Evolutionary conservation across 1,139 yeast genomes (phyloP), one percentile per base, ranked within the genome.

Genomic region (Suhomyces coccinellae): DNA sequence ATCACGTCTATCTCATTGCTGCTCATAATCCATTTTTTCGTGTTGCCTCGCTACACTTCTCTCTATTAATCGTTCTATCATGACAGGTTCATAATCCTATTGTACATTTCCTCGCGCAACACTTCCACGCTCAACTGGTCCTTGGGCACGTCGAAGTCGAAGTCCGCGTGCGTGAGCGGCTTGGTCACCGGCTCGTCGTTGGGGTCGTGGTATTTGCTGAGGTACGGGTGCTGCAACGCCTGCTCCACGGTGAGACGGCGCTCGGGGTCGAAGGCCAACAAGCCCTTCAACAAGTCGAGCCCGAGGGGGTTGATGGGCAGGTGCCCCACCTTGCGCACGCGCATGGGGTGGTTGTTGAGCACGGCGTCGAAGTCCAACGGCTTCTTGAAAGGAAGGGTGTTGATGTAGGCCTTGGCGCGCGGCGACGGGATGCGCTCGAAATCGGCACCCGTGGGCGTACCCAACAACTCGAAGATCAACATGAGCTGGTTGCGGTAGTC

Each of bases 401-500:
- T 66, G 37, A 85, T 78, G 53, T 82, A 85, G 40, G 80, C 81
- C 51, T 73, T 73, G 0, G 90, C 88, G 45, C 90, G 66, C 50
- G 73, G 71, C 10, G 86, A 80, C 57, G 75, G 81, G 34, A 85
- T 79, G 20, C 76, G 71, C 36, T 71, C 69, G 49, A 79, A 74
- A 55, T 83, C 88, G 17, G 75, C 80, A 43, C 70, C 74, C 13
- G 68, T 62, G 1, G 91, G 93, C 0, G 88, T 80, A 0, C 93
- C 93, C 39, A 85, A 62, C 1, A 81, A 62, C 45, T 82, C 80
- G 46, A 85, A 73, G 13, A 85, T 84, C 33, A 83, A 61, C 58
- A 80, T 71, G 47, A 85, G 62, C 56, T 85, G 93, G 57, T 83
- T 78, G 52, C 80, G 80, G 59, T 83, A 85, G 60, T 85, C 90